A percentile compares a stretch with the other conserved stretches of the same genome.
These are phyloP conservation scores for Lithohypha guttulata DNA, from an alignment of 2,329 filamentous ascomycete genomes.

Conservation along the genomic window DNA sequence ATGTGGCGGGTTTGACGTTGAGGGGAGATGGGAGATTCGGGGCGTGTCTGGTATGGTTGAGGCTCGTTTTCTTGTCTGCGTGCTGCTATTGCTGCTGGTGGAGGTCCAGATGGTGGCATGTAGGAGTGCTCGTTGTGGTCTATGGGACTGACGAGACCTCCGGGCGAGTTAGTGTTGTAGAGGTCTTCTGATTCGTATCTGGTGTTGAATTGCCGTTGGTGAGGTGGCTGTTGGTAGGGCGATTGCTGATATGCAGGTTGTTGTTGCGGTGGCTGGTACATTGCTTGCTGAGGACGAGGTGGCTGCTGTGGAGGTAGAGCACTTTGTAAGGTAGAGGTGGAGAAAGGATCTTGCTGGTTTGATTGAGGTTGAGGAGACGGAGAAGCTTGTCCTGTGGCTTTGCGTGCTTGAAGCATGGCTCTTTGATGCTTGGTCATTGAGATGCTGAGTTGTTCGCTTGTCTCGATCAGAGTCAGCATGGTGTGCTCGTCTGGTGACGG, in stretches of 20 bases:
- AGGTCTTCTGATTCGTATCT: neutral
- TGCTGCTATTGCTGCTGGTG: neutral
- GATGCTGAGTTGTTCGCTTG: slow-evolving; percentile 79
- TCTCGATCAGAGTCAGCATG: slow-evolving; percentile 85
- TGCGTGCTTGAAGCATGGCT: slow-evolving; percentile 53
- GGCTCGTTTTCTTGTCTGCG: slow-evolving; percentile 1
- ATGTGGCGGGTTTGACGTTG: slow-evolving; percentile 4
- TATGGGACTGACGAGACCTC: neutral
- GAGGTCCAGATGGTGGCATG: slow-evolving; percentile 6
- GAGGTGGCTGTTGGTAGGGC: slow-evolving; percentile 11
- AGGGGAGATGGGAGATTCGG: neutral
- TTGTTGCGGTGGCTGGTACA: slow-evolving; percentile 8
- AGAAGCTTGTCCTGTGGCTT: slow-evolving; percentile 20
- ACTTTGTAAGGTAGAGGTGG: slow-evolving; percentile 16
- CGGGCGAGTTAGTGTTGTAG: neutral
- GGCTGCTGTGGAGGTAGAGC: slow-evolving; percentile 8
- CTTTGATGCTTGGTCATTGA: slow-evolving; percentile 77
- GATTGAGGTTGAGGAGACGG: slow-evolving; percentile 7
- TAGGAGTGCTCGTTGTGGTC: slow-evolving; percentile 2
- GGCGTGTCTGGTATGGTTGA: slow-evolving; percentile 8
- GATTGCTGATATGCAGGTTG: slow-evolving; percentile 11
- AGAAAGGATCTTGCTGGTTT: slow-evolving; percentile 7
- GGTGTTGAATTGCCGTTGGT: slow-evolving; percentile 1
- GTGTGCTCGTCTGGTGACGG: slow-evolving; percentile 85
- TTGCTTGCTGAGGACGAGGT: slow-evolving; percentile 10